Evolutionary conservation across 164 flowering plant genomes (phyloP).

Genomic region (Vitis cinerea): DNA sequence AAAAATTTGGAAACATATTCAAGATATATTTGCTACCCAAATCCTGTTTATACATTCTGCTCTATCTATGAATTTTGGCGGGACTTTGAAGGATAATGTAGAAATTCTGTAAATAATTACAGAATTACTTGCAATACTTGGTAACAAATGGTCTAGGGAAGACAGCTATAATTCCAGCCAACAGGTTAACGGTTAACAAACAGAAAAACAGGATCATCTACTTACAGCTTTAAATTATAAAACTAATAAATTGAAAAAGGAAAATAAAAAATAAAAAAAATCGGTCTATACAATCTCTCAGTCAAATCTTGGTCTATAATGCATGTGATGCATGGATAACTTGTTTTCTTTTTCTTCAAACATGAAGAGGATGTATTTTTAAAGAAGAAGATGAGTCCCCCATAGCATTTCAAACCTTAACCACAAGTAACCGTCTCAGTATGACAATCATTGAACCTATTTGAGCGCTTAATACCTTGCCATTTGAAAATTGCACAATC

Average conservation of each 20-base stretch:
- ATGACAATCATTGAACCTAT: not conserved
- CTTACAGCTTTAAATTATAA: too few relatives aligned
- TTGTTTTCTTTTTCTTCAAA: not conserved
- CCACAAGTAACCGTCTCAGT: not conserved
- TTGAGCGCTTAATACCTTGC: constrained; percentile 51
- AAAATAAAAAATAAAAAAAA: not conserved
- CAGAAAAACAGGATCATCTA: not conserved
- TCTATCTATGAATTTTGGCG: too few relatives aligned
- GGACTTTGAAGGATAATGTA: not conserved
- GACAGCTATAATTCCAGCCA: not conserved
- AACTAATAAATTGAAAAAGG: too few relatives aligned
- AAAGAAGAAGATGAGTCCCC: not conserved
- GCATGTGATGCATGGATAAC: not conserved
- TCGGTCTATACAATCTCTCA: not conserved
- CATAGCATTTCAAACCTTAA: not conserved
- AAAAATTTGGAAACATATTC: too few relatives aligned
- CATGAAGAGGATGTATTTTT: not conserved
- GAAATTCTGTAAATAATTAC: not conserved
- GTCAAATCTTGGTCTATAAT: not conserved
- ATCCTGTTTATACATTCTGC: too few relatives aligned
- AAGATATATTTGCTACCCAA: too few relatives aligned
- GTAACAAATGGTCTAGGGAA: not conserved
- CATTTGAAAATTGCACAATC: constrained; percentile 85
- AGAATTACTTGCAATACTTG: not conserved
- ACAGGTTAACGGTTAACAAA: not conserved